Evolutionary conservation across 768 basidiomycete species (phyloP).

Genomic region (Auricularia cornea): DNA sequence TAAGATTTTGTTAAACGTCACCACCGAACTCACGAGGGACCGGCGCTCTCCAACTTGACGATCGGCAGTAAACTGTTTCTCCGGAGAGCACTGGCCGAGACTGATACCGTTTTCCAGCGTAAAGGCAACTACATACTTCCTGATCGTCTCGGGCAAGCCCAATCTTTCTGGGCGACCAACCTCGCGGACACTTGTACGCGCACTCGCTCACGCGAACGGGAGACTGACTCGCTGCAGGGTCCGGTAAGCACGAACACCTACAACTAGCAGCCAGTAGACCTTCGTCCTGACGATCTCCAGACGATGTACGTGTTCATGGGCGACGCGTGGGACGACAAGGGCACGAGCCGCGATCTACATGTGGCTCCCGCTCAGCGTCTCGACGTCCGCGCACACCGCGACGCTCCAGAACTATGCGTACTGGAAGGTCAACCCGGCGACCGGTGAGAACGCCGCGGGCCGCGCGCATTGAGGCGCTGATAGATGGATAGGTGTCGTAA

Average conservation of each 20-base stretch:
- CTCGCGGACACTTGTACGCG: neutral
- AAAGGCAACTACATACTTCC: neutral
- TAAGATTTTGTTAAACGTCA: too few species aligned
- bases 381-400: neutral
- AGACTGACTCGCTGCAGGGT: neutral
- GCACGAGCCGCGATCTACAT: neutral
- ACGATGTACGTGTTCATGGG: slow-evolving; percentile 3
- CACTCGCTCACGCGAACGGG: neutral
- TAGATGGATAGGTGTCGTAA: neutral
- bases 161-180: neutral
- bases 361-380: slow-evolving; percentile 3
- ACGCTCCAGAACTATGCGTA: neutral
- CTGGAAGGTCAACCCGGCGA: neutral
- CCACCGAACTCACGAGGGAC: neutral
- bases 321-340: slow-evolving; percentile 1
- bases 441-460: neutral
- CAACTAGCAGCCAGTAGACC: neutral
- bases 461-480: too few species aligned
- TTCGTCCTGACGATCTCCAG: neutral
- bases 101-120: neutral
- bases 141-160: slow-evolving; percentile 1
- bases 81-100: neutral
- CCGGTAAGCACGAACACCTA: slow-evolving; percentile 1
- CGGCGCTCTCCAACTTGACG: neutral
- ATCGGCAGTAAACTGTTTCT: neutral